Evolutionary conservation across 2,329 filamentous ascomycete species (phyloP), one percentile per base, ranked within the genome.

Genomic region (Aspergillus calidoustus): DNA sequence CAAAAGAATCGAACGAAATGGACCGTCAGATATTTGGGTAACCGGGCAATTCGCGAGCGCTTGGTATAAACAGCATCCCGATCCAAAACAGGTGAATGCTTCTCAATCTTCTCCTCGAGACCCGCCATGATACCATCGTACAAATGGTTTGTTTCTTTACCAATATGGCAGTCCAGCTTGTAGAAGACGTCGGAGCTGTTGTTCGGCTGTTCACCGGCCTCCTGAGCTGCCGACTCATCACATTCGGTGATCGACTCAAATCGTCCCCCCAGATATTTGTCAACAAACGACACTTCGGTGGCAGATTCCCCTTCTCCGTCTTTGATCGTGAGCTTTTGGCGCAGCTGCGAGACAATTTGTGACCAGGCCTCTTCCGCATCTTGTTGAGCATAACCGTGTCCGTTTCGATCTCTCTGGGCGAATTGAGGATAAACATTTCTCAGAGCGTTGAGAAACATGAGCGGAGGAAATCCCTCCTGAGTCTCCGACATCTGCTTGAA

Each of bases 1-100:
- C 95, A 99, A 82, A 94, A 97, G 81, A 99, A 99, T 66, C 95
- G 92, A 60, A 99, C 91, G 76, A 99, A 97, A 78, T 99, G 95
- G 4, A 99, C 92, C 0, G 95, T 95, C 49, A 99, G 85, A 76
- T 99, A 97, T 77, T 97, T 96, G 19, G 95, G 95, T 53, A 97
- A 83, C 22, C 94, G 89, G 11, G 93, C 87, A 70, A 99, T 96
- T 73, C 89, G 88, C n/a, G 92, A 95, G 3, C 86, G 91, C 80
- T 97, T 97, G 54, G 93, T 97, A 79, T 97, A 99, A 2, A 86
- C 79, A 8, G 92, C 90, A 73, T 97, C 88, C 49, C 92, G 87
- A 60, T 84, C 91, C 7, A 99, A 84, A 3, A 86, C 84, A 47
- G 89, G 86, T 0, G 93, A 98, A 59, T 84, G 85, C 83, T 99